Evolutionary conservation across 1,284 basidiomycete species (phyloP), one percentile per base, ranked within the genome.

Genomic region (Cryptococcus hybrid): DNA sequence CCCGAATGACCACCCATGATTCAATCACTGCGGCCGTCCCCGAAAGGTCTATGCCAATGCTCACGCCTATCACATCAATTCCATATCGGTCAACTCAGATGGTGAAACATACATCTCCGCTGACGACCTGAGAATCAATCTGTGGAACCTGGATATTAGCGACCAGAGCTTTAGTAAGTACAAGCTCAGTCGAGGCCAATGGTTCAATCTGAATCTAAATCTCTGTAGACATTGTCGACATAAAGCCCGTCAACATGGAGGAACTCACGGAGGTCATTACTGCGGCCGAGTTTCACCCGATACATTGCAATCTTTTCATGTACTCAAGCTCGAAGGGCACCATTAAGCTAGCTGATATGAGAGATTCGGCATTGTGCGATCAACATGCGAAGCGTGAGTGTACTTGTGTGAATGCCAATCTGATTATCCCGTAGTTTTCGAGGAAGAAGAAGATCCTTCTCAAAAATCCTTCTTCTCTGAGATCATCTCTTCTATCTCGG

Each of bases 261-360:
- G 96, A 99, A 78, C 83, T 99, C 55, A 99, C 96, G 12, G 96
- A 99, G 77, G 96, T 99, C 75, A 99, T 99, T 79, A 99, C 96
- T 8, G 93, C 95, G 3, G 92, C 96, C 56, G 96, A 99, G 80
- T 99, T 99, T 80, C 96, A 99, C 74, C 96, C 96, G 12, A 84
- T 87, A 62, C 91, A 96, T 68, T 99, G 96, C 86, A 99, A 99
- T 78, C 82, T 92, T 55, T 98, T 99, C 82, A 97, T 98, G 90
- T 99, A 99, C 79, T 99, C 95, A 61, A 94, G 91, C 81, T 99
- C 95, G 60, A 99, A 99, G 81, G 95, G 93, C 65, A 99, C 96
- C 73, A 98, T 99, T 84, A 99, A 99, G 81, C 86, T 99, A 57
- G 95, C 94, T n/a, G 96, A 99, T 80, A 99, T 99, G 96, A 87